Conservation (phyloP, 306 rosid genomes). For the Oxytropis ochrocephala region DNA sequence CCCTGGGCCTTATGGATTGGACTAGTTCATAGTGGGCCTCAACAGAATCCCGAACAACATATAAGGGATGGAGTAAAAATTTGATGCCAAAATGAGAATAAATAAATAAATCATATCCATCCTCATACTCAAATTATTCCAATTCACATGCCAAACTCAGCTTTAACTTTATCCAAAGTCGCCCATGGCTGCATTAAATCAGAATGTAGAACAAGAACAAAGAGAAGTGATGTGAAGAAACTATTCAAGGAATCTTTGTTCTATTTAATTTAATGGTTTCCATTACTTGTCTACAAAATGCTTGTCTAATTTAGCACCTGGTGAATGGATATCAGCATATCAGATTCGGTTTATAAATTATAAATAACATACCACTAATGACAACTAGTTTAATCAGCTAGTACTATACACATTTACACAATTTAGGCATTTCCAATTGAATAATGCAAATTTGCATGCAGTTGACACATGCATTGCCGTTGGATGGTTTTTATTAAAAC, state of each 20-base stretch:
- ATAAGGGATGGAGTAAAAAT: neutral
- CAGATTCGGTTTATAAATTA: neutral
- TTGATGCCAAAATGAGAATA: conserved; percentile 19
- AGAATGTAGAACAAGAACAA: conserved; percentile 45
- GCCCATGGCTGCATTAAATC: conserved; percentile 44
- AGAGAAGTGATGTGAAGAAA: conserved; percentile 38
- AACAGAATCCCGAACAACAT: neutral
- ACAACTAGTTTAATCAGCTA: conserved; percentile 11
- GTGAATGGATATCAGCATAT: conserved; percentile 22
- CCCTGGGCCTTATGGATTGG: too few relatives aligned
- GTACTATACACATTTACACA: conserved; percentile 12
- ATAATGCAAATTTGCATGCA: conserved; percentile 27
- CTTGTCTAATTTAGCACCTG: conserved; percentile 23
- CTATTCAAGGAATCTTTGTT: conserved; percentile 34
- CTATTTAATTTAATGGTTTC: conserved; percentile 11
- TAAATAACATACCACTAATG: neutral
- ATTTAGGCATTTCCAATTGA: conserved; percentile 33
- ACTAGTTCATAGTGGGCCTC: too few relatives aligned
- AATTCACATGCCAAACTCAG: conserved; percentile 50
- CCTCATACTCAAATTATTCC: conserved; percentile 38
- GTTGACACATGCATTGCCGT: conserved; percentile 34
- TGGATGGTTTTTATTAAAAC: conserved; percentile 21
- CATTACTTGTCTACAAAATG: conserved; percentile 18
- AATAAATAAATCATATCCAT: conserved; percentile 15
- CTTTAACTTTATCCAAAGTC: conserved; percentile 45